A percentile compares a stretch with the other conserved stretches of the same genome.
phyloP scores from a whole-genome alignment of 2,329 filamentous ascomycete species.

The Hymenoscyphus infarciens region DNA sequence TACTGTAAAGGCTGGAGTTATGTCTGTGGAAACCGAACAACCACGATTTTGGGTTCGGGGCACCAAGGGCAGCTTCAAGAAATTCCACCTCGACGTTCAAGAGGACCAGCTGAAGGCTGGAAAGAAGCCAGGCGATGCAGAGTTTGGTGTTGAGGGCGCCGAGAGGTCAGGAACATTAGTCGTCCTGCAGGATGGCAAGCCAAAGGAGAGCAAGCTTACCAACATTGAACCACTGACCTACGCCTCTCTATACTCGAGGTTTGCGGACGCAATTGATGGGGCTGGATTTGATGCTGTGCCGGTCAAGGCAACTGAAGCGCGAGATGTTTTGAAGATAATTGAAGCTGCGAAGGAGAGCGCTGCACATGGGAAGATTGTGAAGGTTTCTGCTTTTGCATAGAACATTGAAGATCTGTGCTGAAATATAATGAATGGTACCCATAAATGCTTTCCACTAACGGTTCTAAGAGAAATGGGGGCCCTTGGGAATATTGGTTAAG shows the following conservation, averaged over 20 bases:
- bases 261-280: constrained; percentile 47
- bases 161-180: constrained; percentile 57
- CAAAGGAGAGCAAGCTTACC: constrained; percentile 48
- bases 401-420: background rate
- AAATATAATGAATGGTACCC: background rate
- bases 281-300: constrained; percentile 49
- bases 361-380: constrained; percentile 40
- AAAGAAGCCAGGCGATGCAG: constrained; percentile 54
- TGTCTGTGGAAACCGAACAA: constrained; percentile 67
- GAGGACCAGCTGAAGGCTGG: constrained; percentile 70
- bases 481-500: too few relatives aligned
- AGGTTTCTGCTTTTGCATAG: constrained; percentile 10
- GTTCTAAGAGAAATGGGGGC: too few relatives aligned
- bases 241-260: constrained; percentile 58
- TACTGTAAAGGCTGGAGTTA: constrained; percentile 64
- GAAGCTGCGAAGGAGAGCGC: constrained; percentile 54
- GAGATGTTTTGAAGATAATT: constrained; percentile 52
- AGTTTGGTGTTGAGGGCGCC: constrained; percentile 62
- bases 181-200: constrained; percentile 47
- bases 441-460: too few relatives aligned
- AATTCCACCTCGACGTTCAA: constrained; percentile 67
- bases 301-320: constrained; percentile 50
- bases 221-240: constrained; percentile 67
- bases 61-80: constrained; percentile 70
- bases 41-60: constrained; percentile 75